Percentiles rank a stretch among this genome's conserved stretches.
phyloP scores from a whole-genome alignment of 2,329 filamentous ascomycete species.

The Stagonosporopsis rhizophila region DNA sequence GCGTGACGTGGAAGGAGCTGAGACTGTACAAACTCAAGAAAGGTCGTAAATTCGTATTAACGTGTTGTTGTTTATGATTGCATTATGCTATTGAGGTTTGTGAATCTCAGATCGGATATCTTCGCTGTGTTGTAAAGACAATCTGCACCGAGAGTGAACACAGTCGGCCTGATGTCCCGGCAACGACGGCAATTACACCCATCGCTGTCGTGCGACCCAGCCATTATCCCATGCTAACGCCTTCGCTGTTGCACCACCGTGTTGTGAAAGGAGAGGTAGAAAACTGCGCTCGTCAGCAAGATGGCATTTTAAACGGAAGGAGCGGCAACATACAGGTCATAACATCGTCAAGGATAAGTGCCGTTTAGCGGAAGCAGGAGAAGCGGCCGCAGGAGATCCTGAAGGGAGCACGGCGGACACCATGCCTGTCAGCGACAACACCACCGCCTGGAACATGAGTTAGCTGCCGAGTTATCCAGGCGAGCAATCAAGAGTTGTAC shows the following conservation, averaged over 20 bases:
- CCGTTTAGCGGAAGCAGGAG: conserved; percentile 60
- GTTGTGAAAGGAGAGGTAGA: neutral
- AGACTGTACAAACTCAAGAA: neutral
- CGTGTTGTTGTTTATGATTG: neutral
- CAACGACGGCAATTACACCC: neutral
- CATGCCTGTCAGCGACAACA: conserved; percentile 60
- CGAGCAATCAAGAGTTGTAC: conserved; percentile 22
- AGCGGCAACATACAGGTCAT: conserved; percentile 32
- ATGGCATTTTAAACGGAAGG: neutral
- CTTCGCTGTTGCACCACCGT: neutral
- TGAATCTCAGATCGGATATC: neutral
- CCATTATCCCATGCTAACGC: no score
- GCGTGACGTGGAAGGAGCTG: neutral
- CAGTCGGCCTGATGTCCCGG: neutral
- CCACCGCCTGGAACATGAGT: conserved; percentile 53
- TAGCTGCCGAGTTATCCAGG: conserved; percentile 26
- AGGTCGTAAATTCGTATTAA: neutral
- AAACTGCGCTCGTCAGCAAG: conserved; percentile 7
- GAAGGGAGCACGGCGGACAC: conserved; percentile 59
- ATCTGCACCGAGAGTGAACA: neutral
- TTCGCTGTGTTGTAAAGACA: neutral
- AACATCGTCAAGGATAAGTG: conserved; percentile 25
- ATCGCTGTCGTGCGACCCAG: neutral
- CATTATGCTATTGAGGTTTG: conserved; percentile 7
- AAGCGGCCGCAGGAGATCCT: conserved; percentile 59